Evolutionary conservation across 345 rosid genomes (phyloP), one percentile per base, ranked within the genome.

Genomic region (Populus tremula): DNA sequence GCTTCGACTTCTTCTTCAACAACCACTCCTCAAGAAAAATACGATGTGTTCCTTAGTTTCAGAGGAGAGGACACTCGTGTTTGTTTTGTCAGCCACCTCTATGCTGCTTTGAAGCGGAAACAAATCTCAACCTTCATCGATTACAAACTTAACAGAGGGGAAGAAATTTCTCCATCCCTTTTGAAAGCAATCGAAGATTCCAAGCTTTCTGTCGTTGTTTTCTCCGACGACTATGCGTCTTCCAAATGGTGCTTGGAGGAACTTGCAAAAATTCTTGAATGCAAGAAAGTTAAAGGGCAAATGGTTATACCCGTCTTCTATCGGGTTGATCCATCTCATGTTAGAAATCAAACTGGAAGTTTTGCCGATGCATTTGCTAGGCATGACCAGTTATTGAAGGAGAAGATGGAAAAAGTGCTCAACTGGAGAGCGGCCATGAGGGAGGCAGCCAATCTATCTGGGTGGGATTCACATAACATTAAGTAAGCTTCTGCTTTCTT

Each of bases 281-380:
- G 76, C 70, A 0, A 29, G 61, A 31, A 38, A 20, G 29, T 21
- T 29, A 70, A 29, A 67, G 76, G 69, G 8, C 72, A 76, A 0
- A 0, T 25, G 2, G 72, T 71, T 21, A 17, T 80, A 39, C 68
- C 76, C 23, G 47, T 80, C 9, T 80, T 80, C 73, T 76, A 76
- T 43, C 0, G 49, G 13, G 67, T 80, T 4, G 61, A 27, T 18
- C 80, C 83, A 2, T 66, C 43, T 1, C 76, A 75, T 2, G 63
- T 80, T 13, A 43, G 47, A 31, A 0, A 76, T 0, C 80, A 71
- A 21, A 62, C 16, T 20, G 77, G 72, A 38, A 20, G 67, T 1
- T 80, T 70, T 3, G 68, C n/a, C 31, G 23, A 2, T 33, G 74
- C 41, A 23, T 72, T 81, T 0, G 20, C 39, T 12, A 21, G 3